These are phyloP conservation scores for Pulveroboletus sp. DNA, from an alignment of 768 basidiomycete species.

Conservation along the genomic window DNA sequence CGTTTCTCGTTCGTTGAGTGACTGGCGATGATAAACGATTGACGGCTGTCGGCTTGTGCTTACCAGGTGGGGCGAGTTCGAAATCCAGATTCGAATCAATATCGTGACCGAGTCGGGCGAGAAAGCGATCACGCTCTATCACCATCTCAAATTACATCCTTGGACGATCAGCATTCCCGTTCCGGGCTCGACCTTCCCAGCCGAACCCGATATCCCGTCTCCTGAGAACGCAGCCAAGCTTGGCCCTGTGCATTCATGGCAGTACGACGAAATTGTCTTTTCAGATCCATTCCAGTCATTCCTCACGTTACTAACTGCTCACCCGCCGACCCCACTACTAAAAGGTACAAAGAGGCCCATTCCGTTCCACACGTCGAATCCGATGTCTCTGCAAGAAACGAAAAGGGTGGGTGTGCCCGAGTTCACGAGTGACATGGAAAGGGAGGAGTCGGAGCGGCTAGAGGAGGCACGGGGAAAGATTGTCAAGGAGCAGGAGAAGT, in stretches of 20 bases:
- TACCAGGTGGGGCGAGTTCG: slow-evolving; percentile 94
- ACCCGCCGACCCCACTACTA: slow-evolving; percentile 81
- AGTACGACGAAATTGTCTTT: slow-evolving; percentile 98
- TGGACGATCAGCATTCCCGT: slow-evolving; percentile 51
- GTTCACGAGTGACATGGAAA: slow-evolving; percentile 81
- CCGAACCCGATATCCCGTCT: slow-evolving; percentile 63
- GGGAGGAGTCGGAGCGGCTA: slow-evolving; percentile 75
- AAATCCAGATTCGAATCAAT: slow-evolving; percentile 86
- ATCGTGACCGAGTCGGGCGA: slow-evolving; percentile 89
- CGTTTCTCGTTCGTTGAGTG: background rate
- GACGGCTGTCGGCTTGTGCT: too few relatives aligned
- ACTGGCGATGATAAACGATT: background rate
- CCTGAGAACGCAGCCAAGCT: slow-evolving; percentile 60
- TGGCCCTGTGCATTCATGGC: slow-evolving; percentile 92
- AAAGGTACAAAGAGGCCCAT: slow-evolving; percentile 53
- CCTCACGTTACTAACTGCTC: slow-evolving; percentile 70
- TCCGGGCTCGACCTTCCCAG: slow-evolving; percentile 18
- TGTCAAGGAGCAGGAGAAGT: slow-evolving; percentile 70
- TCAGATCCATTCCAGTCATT: slow-evolving; percentile 88
- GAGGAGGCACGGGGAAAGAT: slow-evolving; percentile 71
- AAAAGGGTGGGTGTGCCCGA: slow-evolving; percentile 68
- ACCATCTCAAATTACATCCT: slow-evolving; percentile 94
- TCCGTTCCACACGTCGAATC: slow-evolving; percentile 68
- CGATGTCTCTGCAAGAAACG: slow-evolving; percentile 57
- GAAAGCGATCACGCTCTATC: slow-evolving; percentile 81